Conservation (phyloP, 768 basidiomycete species). For the Hortiboletus flavorubellus region DNA sequence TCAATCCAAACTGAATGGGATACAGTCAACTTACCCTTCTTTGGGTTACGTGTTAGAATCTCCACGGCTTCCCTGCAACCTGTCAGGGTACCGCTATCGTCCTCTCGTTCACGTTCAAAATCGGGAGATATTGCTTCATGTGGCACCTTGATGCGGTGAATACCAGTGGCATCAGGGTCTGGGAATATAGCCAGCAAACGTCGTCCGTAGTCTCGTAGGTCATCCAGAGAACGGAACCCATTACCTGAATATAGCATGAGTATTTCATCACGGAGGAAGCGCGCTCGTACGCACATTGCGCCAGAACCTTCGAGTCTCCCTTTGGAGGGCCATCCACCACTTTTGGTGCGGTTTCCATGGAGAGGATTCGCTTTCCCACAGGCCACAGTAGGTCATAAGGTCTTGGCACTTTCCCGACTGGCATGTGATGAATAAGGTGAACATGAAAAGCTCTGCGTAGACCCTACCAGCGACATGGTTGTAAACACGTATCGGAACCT, state of each 20-base stretch:
- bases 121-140: slow-evolving; percentile 25
- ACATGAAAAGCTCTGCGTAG: background rate
- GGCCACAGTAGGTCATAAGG: slow-evolving; percentile 89
- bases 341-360: slow-evolving; percentile 27
- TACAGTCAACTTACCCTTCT: slow-evolving; percentile 60
- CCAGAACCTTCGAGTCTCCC: slow-evolving; percentile 1
- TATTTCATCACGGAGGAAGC: background rate
- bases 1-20: background rate
- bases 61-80: slow-evolving; percentile 86
- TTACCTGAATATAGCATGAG: slow-evolving; percentile 12
- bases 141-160: slow-evolving; percentile 24
- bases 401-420: slow-evolving; percentile 51
- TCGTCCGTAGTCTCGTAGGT: slow-evolving; percentile 52
- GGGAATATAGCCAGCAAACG: slow-evolving; percentile 48
- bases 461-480: slow-evolving; percentile 75
- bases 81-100: slow-evolving; percentile 43
- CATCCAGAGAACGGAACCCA: slow-evolving; percentile 34
- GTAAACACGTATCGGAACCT: slow-evolving; percentile 88
- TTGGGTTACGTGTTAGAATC: slow-evolving; percentile 83
- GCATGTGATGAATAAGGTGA: slow-evolving; percentile 2
- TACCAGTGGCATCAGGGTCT: slow-evolving; percentile 26
- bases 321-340: slow-evolving; percentile 24
- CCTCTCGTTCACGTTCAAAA: slow-evolving; percentile 34
- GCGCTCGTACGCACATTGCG: slow-evolving; percentile 16
- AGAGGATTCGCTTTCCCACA: slow-evolving; percentile 40